phyloP scores from a whole-genome alignment of 768 basidiomycete species.

The Polyporus arcularius region DNA sequence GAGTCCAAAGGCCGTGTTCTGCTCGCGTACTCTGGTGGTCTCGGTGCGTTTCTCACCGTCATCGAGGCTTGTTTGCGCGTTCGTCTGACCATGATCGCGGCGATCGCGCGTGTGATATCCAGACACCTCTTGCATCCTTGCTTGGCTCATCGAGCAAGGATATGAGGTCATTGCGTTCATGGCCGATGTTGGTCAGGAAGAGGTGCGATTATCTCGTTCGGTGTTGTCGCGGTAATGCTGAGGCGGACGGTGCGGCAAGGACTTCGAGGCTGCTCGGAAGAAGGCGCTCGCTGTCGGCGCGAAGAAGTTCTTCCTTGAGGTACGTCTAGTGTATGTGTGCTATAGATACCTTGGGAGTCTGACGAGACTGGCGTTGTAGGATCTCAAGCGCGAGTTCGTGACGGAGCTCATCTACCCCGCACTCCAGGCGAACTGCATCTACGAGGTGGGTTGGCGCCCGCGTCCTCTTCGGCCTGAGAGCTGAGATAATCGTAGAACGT shows the following conservation, averaged over 20 bases:
- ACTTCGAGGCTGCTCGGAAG: conserved; percentile 87
- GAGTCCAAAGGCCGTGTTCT: conserved; percentile 79
- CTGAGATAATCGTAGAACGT: conserved; percentile 59
- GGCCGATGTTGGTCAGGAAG: conserved; percentile 93
- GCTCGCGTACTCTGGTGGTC: conserved; percentile 96
- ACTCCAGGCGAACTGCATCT: conserved; percentile 97
- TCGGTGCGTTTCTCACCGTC: conserved; percentile 60
- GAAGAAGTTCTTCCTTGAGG: conserved; percentile 93
- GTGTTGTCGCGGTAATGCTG: neutral
- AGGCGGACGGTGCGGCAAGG: conserved; percentile 45
- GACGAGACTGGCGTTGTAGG: conserved; percentile 44
- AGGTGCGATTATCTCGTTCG: conserved; percentile 44
- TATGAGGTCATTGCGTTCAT: conserved; percentile 98
- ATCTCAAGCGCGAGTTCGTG: conserved; percentile 92
- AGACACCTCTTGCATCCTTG: conserved; percentile 99
- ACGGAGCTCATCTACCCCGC: conserved; percentile 97
- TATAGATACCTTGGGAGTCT: neutral
- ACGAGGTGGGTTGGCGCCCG: conserved; percentile 63
- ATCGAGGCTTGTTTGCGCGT: too few relatives aligned
- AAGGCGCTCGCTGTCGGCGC: conserved; percentile 93
- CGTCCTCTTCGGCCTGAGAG: neutral
- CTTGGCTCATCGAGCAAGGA: conserved; percentile 97
- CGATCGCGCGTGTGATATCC: neutral
- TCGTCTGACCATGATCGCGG: neutral
- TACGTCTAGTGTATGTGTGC: conserved; percentile 28